Evolutionary conservation across 345 rosid genomes (phyloP).

Genomic region (Dovyalis caffra): DNA sequence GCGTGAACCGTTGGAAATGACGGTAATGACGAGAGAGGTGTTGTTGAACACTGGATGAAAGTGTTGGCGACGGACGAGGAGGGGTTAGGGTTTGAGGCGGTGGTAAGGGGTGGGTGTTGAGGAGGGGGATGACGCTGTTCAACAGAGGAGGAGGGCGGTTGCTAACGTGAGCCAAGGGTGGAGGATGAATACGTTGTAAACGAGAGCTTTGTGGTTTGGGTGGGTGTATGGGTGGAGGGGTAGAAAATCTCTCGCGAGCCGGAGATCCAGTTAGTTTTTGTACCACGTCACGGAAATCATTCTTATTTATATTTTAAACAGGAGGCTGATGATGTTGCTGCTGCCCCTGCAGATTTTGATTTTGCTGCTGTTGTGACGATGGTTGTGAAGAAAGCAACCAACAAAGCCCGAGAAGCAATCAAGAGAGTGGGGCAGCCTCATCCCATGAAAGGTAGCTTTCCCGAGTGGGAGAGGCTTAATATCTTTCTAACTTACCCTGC

Average conservation of each 20-base stretch:
- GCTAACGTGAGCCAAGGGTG: constrained; percentile 67
- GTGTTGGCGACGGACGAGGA: constrained; percentile 10
- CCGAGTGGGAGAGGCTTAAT: too few relatives aligned
- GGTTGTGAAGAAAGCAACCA: too few relatives aligned
- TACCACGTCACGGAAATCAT: constrained; percentile 86
- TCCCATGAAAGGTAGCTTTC: too few relatives aligned
- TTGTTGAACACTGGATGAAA: constrained; percentile 36
- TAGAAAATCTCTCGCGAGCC: constrained; percentile 67
- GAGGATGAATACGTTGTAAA: constrained; percentile 90
- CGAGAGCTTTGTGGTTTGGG: constrained; percentile 81
- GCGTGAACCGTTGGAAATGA: constrained; percentile 63
- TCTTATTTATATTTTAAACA: constrained; percentile 90
- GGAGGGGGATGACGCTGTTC: constrained; percentile 26
- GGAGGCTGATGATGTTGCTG: constrained; percentile 65
- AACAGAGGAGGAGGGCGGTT: constrained; percentile 65
- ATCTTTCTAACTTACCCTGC: too few relatives aligned
- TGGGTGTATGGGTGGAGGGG: constrained; percentile 71
- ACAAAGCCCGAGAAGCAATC: too few relatives aligned
- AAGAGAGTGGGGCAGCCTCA: too few relatives aligned
- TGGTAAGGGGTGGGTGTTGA: constrained; percentile 19
- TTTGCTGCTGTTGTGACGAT: constrained; percentile 19
- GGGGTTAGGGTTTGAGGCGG: constrained; percentile 4
- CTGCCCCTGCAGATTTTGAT: constrained; percentile 34
- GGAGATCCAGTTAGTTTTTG: constrained; percentile 96
- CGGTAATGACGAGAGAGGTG: constrained; percentile 66